Conservation (phyloP, 257 asterid species). For the Ilex asprella region DNA sequence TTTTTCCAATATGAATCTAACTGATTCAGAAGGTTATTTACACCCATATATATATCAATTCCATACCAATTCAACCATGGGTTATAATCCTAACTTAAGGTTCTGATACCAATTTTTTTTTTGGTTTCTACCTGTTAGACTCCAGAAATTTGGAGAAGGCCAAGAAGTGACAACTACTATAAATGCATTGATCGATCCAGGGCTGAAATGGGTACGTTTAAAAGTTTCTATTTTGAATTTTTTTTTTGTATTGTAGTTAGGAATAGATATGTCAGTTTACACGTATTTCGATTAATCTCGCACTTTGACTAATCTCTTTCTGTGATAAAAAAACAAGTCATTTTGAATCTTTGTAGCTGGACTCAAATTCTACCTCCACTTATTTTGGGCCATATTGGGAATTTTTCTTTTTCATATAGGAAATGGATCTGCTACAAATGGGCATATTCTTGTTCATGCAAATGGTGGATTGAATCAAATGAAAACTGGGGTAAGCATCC, state of each 20-base stretch:
- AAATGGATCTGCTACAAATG: conserved; percentile 17
- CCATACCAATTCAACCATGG: too few species aligned
- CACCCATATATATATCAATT: too few species aligned
- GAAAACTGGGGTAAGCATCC: conserved; percentile 32
- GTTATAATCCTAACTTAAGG: too few species aligned
- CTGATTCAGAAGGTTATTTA: too few species aligned
- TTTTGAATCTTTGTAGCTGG: too few species aligned
- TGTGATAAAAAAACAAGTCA: too few species aligned
- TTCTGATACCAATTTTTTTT: background rate
- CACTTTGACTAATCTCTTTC: too few species aligned
- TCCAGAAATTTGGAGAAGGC: conserved; percentile 26
- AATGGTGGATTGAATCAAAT: conserved; percentile 45
- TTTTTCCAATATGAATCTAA: too few species aligned
- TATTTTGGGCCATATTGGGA: background rate
- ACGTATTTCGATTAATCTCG: too few species aligned
- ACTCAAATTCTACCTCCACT: too few species aligned
- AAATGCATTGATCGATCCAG: conserved; percentile 23
- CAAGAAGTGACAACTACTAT: conserved; percentile 14
- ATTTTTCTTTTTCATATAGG: conserved; percentile 9
- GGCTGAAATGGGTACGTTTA: conserved; percentile 17
- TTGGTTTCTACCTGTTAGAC: conserved; percentile 5
- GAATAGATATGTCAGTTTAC: too few species aligned
- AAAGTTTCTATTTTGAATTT: background rate
- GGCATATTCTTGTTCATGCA: conserved; percentile 29
- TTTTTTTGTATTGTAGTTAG: too few species aligned